phyloP scores from a whole-genome alignment of 169 alveolate species.

The Plasmodium vivax region DNA sequence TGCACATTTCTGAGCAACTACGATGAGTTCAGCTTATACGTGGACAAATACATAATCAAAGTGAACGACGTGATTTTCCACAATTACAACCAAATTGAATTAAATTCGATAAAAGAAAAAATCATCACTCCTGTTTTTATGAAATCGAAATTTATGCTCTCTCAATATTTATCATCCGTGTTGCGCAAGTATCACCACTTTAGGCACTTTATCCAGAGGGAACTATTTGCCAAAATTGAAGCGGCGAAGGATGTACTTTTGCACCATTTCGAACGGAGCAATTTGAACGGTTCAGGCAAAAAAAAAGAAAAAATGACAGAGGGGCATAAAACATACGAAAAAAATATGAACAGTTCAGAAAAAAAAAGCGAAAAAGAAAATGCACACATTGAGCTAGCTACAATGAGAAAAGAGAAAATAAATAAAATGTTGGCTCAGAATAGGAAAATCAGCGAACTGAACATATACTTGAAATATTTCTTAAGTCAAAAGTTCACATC shows the following conservation, averaged over 20 bases:
- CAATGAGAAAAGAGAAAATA: constrained; percentile 41
- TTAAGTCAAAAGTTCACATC: constrained; percentile 25
- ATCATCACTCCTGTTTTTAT: neutral
- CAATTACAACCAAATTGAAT: constrained; percentile 30
- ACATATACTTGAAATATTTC: constrained; percentile 46
- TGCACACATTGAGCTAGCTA: constrained; percentile 13
- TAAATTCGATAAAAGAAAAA: neutral
- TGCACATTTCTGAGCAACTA: neutral
- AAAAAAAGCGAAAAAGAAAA: neutral
- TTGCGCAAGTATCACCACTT: constrained; percentile 12
- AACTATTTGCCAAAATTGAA: constrained; percentile 7
- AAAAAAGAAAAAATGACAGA: neutral
- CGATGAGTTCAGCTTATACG: constrained; percentile 3
- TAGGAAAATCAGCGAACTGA: constrained; percentile 22
- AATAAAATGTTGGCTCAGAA: constrained; percentile 17
- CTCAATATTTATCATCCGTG: constrained; percentile 8
- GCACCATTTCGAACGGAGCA: neutral
- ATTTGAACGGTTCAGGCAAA: neutral
- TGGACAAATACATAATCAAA: constrained; percentile 48
- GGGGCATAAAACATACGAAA: neutral
- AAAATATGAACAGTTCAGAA: neutral
- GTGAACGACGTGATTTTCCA: constrained; percentile 46
- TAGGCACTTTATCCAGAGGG: constrained; percentile 3
- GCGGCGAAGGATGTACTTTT: neutral
- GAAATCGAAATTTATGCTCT: constrained; percentile 17